Percentiles rank a stretch among this genome's conserved stretches.
These are phyloP conservation scores for Colletotrichum lini DNA, from an alignment of 2,329 filamentous ascomycete species.

Conservation along the genomic window DNA sequence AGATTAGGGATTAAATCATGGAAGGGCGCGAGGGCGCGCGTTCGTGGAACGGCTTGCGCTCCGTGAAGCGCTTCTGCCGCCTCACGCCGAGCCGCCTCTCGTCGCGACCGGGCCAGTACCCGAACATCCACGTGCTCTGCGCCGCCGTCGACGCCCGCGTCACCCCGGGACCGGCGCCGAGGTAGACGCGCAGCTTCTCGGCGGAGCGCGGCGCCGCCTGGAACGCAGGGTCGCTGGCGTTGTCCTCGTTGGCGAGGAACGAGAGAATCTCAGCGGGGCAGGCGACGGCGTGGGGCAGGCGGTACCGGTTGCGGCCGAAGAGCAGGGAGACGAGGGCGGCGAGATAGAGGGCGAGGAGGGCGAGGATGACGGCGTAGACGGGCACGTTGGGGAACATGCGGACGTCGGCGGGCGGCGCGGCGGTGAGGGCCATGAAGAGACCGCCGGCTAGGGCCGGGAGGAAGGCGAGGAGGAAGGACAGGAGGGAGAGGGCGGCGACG, in stretches of 20 bases:
- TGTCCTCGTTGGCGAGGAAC: constrained; percentile 80
- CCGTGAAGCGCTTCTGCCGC: constrained; percentile 61
- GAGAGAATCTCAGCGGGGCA: constrained; percentile 83
- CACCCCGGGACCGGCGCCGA: constrained; percentile 64
- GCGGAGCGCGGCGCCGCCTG: constrained; percentile 75
- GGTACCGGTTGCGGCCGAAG: constrained; percentile 71
- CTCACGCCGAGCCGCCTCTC: constrained; percentile 50
- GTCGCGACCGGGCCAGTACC: constrained; percentile 54
- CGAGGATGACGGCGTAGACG: constrained; percentile 80
- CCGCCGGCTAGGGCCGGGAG: constrained; percentile 79
- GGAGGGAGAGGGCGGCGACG: constrained; percentile 72
- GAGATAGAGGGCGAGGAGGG: constrained; percentile 79
- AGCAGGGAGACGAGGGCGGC: constrained; percentile 74
- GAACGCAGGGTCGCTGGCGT: constrained; percentile 82
- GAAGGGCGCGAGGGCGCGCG: constrained; percentile 19
- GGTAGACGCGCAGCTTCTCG: constrained; percentile 71
- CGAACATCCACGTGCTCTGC: constrained; percentile 69
- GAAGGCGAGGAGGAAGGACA: constrained; percentile 71
- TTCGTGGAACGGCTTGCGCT: constrained; percentile 46
- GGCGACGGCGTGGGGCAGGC: constrained; percentile 80
- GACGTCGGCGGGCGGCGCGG: constrained; percentile 56
- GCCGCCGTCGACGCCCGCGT: constrained; percentile 58
- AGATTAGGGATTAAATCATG: constrained; percentile 14
- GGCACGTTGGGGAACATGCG: constrained; percentile 81
- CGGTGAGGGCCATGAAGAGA: constrained; percentile 80